Evolutionary conservation across 768 basidiomycete species (phyloP), one percentile per base, ranked within the genome.

Genomic region (Pisolithus sp.): DNA sequence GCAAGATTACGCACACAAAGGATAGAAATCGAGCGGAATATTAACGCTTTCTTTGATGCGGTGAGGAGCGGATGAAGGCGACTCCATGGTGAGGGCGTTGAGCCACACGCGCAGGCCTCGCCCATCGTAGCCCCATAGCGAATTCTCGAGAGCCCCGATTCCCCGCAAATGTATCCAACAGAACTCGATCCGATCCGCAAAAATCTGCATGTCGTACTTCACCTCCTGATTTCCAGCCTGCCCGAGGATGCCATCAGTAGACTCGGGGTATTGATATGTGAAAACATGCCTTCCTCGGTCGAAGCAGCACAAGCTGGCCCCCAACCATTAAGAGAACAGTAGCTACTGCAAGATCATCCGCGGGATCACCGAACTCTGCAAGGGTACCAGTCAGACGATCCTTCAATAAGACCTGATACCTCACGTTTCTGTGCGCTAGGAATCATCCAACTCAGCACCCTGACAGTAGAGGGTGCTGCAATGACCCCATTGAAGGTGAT

Each of bases 91-190:
- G 46, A 99, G 75, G 4, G 95, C 95, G 64, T 98, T 94, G 23
- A 99, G 73, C 96, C 96, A 99, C 15, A 98, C 84, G 28, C 93
- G 75, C 59, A 99, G 86, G 9, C 82, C 82, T 53, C 81, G 77
- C 3, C 93, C 95, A 57, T 97, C 95, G 66, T 91, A 99, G 1
- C 86, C 95, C 95, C 95, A 99, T 20, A 99, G 73, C 6, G 94
- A 97, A 70, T 99, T 99, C 65, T 98, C 95, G 44, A 99, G 71
- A 2, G 90, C 82, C 6, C 86, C 89, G 38, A 99, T 92, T 2
- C 95, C 95, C 37, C 88, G 82, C 40, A 99, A 75, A 73, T 97
- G 95, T 49, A 94, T 96, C 95, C 95, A 99, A 68, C 94, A 99
- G 63, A 96, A 93, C 64, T 99, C 95, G 57, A 98, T 90, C n/a